Percentiles rank a stretch among this genome's conserved stretches.
These are phyloP conservation scores for Fusarium proliferatum DNA, from an alignment of 2,329 filamentous ascomycete genomes.

Conservation along the genomic window DNA sequence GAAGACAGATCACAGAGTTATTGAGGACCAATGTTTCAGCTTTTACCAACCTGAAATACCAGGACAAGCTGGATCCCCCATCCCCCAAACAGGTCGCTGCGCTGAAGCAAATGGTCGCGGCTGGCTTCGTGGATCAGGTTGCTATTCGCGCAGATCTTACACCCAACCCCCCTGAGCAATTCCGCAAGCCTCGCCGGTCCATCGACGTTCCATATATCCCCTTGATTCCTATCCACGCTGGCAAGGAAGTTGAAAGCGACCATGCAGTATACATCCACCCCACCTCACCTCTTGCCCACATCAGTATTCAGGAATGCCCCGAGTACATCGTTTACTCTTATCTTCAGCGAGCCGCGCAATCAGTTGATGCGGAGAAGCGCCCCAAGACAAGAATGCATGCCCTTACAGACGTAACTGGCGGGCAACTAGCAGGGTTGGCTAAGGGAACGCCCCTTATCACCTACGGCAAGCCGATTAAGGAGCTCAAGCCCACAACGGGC, in stretches of 20 bases:
- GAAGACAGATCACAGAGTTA: slow-evolving; percentile 83
- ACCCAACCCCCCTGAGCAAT: slow-evolving; percentile 74
- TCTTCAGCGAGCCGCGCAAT: slow-evolving; percentile 74
- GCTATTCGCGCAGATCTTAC: slow-evolving; percentile 92
- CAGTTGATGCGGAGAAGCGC: slow-evolving; percentile 62
- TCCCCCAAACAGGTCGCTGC: slow-evolving; percentile 77
- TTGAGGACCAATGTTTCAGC: slow-evolving; percentile 78
- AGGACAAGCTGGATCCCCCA: slow-evolving; percentile 68
- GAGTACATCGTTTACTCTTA: slow-evolving; percentile 89
- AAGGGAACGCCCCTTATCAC: slow-evolving; percentile 85
- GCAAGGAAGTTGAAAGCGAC: slow-evolving; percentile 59
- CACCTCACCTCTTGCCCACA: slow-evolving; percentile 79
- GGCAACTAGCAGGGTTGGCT: slow-evolving; percentile 81
- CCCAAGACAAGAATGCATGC: slow-evolving; percentile 89
- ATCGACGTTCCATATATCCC: slow-evolving; percentile 94
- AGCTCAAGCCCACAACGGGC: slow-evolving; percentile 65
- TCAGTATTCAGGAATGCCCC: slow-evolving; percentile 78
- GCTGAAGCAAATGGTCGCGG: slow-evolving; percentile 90
- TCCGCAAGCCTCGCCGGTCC: slow-evolving; percentile 80
- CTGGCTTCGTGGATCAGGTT: slow-evolving; percentile 93
- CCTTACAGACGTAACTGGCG: slow-evolving; percentile 80
- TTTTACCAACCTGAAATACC: slow-evolving; percentile 67
- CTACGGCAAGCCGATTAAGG: slow-evolving; percentile 92
- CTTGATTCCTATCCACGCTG: slow-evolving; percentile 73
- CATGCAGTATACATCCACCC: slow-evolving; percentile 89